Evolutionary conservation across 108 stramenopile genomes (phyloP).

Genomic region (Skeletonema tropicum): DNA sequence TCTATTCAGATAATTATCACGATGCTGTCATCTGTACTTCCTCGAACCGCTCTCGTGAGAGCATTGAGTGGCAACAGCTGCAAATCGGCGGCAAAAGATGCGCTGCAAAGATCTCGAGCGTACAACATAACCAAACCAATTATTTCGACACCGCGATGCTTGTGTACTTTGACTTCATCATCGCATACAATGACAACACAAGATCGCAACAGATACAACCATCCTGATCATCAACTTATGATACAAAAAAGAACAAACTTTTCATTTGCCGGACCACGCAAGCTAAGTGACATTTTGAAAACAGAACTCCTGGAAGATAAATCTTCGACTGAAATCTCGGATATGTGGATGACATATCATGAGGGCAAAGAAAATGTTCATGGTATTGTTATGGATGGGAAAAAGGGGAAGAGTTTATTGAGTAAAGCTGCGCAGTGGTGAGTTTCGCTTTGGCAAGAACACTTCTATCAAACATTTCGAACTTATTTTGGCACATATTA

Average conservation of each 20-base stretch:
- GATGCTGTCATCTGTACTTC: neutral
- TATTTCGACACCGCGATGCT: neutral
- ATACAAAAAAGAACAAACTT: slow-evolving; percentile 27
- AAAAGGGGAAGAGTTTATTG: slow-evolving; percentile 53
- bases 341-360: slow-evolving; percentile 84
- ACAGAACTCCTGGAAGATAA: slow-evolving; percentile 68
- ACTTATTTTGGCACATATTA: slow-evolving; percentile 1
- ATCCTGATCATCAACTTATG: neutral
- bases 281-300: slow-evolving; percentile 77
- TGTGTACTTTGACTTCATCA: neutral
- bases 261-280: slow-evolving; percentile 64
- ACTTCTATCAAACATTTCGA: neutral
- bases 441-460: slow-evolving; percentile 3
- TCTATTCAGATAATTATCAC: neutral
- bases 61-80: neutral
- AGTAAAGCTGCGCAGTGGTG: slow-evolving; percentile 55
- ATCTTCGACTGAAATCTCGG: slow-evolving; percentile 61
- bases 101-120: neutral
- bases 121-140: neutral
- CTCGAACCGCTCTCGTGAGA: neutral
- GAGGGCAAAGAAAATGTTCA: slow-evolving; percentile 65
- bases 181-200: neutral
- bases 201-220: neutral
- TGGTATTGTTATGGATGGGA: slow-evolving; percentile 50
- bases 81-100: neutral